Conservation (phyloP, 208 protist species). For the Crithidia acanthocephali region DNA sequence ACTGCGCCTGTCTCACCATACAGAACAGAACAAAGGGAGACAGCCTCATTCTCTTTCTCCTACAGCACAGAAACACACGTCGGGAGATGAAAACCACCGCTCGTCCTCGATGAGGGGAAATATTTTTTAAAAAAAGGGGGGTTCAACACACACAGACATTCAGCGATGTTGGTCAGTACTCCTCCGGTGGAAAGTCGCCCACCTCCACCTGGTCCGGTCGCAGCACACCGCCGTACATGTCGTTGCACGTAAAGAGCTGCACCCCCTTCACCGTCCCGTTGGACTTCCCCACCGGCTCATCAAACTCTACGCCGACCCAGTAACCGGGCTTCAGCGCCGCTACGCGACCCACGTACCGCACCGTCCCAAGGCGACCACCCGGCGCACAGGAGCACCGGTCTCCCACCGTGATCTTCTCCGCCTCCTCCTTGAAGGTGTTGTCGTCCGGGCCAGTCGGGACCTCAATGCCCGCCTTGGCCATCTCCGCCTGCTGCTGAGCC, state of each 20-base stretch:
- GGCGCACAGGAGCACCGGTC: conserved; percentile 85
- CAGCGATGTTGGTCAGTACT: no score
- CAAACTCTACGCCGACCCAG: conserved; percentile 94
- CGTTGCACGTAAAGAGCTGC: conserved; percentile 86
- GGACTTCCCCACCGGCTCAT: conserved; percentile 95
- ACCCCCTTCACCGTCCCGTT: conserved; percentile 93
- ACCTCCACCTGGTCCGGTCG: conserved; percentile 89
- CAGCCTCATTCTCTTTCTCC: no score
- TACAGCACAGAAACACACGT: no score
- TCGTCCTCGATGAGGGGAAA: no score
- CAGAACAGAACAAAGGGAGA: no score
- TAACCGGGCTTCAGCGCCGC: conserved; percentile 84
- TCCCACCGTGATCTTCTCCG: conserved; percentile 77
- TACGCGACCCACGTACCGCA: conserved; percentile 89
- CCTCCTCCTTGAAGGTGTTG: conserved; percentile 75
- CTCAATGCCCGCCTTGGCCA: conserved; percentile 58
- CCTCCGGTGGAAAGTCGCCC: conserved; percentile 91
- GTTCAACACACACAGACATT: no score
- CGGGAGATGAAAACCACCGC: no score
- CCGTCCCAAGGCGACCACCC: conserved; percentile 82
- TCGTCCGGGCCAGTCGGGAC: conserved; percentile 39
- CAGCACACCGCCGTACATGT: conserved; percentile 85
- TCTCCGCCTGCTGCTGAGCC: conserved; percentile 71
- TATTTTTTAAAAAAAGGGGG: no score
- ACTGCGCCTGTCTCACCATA: no score